Evolutionary conservation across 2,329 filamentous ascomycete species (phyloP).

Genomic region (Sporothrix mexicana): DNA sequence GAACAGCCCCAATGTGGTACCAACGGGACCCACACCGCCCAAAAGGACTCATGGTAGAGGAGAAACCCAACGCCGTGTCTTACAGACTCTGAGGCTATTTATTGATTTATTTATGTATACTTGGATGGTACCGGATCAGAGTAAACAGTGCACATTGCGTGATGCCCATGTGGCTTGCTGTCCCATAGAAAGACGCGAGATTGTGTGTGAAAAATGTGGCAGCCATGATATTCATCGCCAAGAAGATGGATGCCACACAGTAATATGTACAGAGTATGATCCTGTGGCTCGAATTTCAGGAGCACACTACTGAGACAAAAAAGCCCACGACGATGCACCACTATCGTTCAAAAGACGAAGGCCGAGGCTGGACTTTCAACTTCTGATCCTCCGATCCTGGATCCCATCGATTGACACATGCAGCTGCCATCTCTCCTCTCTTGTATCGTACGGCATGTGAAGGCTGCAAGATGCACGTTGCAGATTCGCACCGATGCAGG

Average conservation of each 20-base stretch:
- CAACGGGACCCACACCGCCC: not conserved
- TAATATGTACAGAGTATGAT: not conserved
- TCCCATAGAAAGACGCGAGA: not conserved
- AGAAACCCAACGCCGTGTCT: slow-evolving; percentile 6
- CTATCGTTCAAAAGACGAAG: not conserved
- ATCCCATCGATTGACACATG: slow-evolving; percentile 3
- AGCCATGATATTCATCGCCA: not conserved
- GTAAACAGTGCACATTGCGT: not conserved
- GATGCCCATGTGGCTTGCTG: not conserved
- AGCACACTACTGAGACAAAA: not conserved
- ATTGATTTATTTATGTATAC: not conserved
- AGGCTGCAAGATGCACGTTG: too few relatives aligned
- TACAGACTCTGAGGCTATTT: not conserved
- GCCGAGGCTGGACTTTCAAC: not conserved
- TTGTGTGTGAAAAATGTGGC: not conserved
- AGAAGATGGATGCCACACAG: not conserved
- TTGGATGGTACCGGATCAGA: not conserved
- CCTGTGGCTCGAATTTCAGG: not conserved
- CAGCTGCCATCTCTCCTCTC: not conserved
- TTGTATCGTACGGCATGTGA: not conserved
- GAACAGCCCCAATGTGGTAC: not conserved
- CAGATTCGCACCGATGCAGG: slow-evolving; percentile 6
- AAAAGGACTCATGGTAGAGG: slow-evolving; percentile 12
- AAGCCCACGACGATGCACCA: not conserved
- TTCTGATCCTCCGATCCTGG: not conserved